Evolutionary conservation across 345 rosid genomes (phyloP).

Genomic region (Pugionium dolabratum): DNA sequence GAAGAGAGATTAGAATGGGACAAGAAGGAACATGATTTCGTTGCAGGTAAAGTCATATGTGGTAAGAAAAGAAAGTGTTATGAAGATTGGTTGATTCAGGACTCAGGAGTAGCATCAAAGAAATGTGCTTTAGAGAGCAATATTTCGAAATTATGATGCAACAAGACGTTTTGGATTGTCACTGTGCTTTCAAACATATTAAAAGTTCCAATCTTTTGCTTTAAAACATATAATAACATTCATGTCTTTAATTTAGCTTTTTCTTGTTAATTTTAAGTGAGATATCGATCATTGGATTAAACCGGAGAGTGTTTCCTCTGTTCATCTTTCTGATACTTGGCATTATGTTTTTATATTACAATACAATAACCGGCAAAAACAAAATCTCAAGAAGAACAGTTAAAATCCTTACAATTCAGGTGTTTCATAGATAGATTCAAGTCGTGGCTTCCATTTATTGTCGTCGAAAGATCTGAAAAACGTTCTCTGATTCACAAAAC

Average conservation of each 20-base stretch:
- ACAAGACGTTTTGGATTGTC: too few relatives aligned
- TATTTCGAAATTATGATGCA: not conserved
- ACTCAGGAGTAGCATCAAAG: not conserved
- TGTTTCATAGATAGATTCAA: constrained; percentile 53
- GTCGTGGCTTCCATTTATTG: constrained; percentile 49
- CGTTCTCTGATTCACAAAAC: constrained; percentile 18
- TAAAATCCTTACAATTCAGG: constrained; percentile 29
- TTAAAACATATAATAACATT: not conserved
- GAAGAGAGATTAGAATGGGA: not conserved
- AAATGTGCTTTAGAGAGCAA: not conserved
- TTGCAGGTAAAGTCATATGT: not conserved
- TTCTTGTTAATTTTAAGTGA: not conserved
- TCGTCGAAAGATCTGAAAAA: constrained; percentile 11
- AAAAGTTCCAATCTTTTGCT: not conserved
- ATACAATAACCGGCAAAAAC: not conserved
- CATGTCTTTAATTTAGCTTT: not conserved
- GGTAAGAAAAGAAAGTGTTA: constrained; percentile 6
- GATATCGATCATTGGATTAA: not conserved
- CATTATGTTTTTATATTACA: constrained; percentile 10
- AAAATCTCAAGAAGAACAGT: not conserved
- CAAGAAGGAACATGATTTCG: not conserved
- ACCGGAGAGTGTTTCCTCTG: not conserved
- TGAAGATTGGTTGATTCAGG: not conserved
- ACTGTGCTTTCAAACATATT: not conserved
- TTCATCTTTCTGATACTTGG: constrained; percentile 8